Evolutionary conservation across 805 yeast genomes (phyloP).

Genomic region (Pichia gijzeniarum): DNA sequence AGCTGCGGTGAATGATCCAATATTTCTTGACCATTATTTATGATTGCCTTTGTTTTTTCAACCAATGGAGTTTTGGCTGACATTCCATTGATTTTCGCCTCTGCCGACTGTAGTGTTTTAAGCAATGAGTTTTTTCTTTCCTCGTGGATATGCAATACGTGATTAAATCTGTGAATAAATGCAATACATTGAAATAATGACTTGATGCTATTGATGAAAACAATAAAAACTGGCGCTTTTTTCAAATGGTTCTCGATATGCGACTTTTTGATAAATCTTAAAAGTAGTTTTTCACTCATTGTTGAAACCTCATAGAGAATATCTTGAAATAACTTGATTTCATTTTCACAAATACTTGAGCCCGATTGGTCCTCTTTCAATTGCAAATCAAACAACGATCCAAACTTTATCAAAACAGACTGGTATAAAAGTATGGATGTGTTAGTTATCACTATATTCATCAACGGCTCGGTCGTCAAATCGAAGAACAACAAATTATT

Average conservation of each 20-base stretch:
- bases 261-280: slow-evolving; percentile 16
- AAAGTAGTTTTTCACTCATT: slow-evolving; percentile 17
- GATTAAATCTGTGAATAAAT: slow-evolving; percentile 17
- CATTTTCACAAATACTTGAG: slow-evolving; percentile 15
- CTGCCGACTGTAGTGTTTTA: slow-evolving; percentile 9
- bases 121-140: slow-evolving; percentile 7
- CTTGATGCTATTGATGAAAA: slow-evolving; percentile 24
- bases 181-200: slow-evolving; percentile 26
- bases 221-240: slow-evolving; percentile 20
- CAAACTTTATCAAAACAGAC: slow-evolving; percentile 22
- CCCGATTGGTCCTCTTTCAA: slow-evolving; percentile 12
- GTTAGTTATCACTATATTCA: slow-evolving; percentile 22
- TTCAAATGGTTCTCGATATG: slow-evolving; percentile 15
- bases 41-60: slow-evolving; percentile 13
- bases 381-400: slow-evolving; percentile 19
- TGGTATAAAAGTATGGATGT: slow-evolving; percentile 26
- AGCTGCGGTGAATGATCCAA: slow-evolving; percentile 17
- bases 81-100: slow-evolving; percentile 3
- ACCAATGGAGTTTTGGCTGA: slow-evolving; percentile 13
- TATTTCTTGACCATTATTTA: slow-evolving; percentile 17
- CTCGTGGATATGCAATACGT: slow-evolving; percentile 12
- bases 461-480: slow-evolving; percentile 20
- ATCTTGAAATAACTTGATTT: slow-evolving; percentile 18
- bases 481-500: slow-evolving; percentile 25
- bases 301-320: slow-evolving; percentile 18